Conservation (phyloP, 2,329 filamentous ascomycete species). For the Apiospora sp. region DNA sequence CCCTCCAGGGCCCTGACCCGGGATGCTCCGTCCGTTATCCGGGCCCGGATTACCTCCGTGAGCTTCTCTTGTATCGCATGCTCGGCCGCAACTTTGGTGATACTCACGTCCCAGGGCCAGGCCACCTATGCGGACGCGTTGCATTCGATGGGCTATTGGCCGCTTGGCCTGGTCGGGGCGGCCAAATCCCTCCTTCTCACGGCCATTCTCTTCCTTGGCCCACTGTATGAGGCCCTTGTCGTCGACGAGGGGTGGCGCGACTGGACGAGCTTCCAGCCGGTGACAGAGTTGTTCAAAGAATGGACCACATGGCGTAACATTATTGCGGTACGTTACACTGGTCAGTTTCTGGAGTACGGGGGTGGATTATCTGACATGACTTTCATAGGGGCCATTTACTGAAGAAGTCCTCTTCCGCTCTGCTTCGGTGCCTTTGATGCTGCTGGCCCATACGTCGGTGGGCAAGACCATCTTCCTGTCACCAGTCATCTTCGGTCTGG, state of each 20-base stretch:
- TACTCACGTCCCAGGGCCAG: slow-evolving; percentile 65
- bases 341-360: background rate
- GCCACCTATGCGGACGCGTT: slow-evolving; percentile 62
- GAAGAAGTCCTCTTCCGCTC: slow-evolving; percentile 96
- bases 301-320: slow-evolving; percentile 89
- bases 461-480: slow-evolving; percentile 77
- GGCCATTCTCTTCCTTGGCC: slow-evolving; percentile 80
- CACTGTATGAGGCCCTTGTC: slow-evolving; percentile 80
- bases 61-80: slow-evolving; percentile 76
- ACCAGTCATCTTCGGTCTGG: slow-evolving; percentile 89
- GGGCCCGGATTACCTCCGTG: slow-evolving; percentile 82
- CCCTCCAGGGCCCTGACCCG: slow-evolving; percentile 81
- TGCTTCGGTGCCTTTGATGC: slow-evolving; percentile 81
- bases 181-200: slow-evolving; percentile 74
- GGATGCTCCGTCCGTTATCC: slow-evolving; percentile 90
- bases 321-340: slow-evolving; percentile 71
- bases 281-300: slow-evolving; percentile 69
- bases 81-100: slow-evolving; percentile 69
- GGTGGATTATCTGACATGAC: slow-evolving; percentile 24
- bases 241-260: slow-evolving; percentile 74
- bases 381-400: slow-evolving; percentile 77
- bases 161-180: slow-evolving; percentile 71
- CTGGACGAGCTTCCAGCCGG: slow-evolving; percentile 64
- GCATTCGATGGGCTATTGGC: slow-evolving; percentile 83
- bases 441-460: slow-evolving; percentile 70